Base-by-base conservation (phyloP, 1,139 yeast species). In the Zygoascus hellenicus region DNA sequence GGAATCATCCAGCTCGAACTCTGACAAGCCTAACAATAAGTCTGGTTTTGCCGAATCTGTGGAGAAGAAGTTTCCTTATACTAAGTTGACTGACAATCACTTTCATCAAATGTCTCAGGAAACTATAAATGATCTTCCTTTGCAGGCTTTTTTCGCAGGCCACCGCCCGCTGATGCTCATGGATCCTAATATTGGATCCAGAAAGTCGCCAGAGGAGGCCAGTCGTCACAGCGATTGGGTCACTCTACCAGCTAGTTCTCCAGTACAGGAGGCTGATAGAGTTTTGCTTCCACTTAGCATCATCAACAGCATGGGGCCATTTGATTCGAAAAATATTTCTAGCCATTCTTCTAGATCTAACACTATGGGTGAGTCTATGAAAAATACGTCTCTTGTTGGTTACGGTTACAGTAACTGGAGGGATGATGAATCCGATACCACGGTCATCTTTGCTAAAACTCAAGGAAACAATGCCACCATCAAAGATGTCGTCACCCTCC, bases 91-190 rank as follows among this genome's bases (percentile, higher is more conserved):
- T 9, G 56, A 53, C 19, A 38, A 42, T 13, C 54, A 53, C n/a
- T 51, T 53, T 47, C 49, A 48, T 16, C 47, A 49, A 35, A 51
- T 50, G 49, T 44, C 54, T 5, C 51, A 49, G 33, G 50, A 53
- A 37, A 38, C 50, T 28, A 45, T 42, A 11, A 49, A 49, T 26
- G 52, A 26, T 19, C 52, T 59, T 15, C 62, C 62, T 33, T 48
- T 57, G 38, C 57, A 55, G 28, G 57, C 63, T 10, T 57, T 61
- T 39, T 59, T 60, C 32, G 60, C 63, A 29, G 59, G 61, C 45
- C 63, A 61, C 48, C 51, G 62, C 3, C 65, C 64, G 11, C 51
- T 61, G 26, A 53, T 60, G 56, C 54, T 53, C 14, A 53, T 53
- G 54, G 54, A 53, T 35, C 47, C 54, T 9, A 45, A 47, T 36